Evolutionary conservation across 805 yeast genomes (phyloP).

Genomic region (Starmera amethionina): DNA sequence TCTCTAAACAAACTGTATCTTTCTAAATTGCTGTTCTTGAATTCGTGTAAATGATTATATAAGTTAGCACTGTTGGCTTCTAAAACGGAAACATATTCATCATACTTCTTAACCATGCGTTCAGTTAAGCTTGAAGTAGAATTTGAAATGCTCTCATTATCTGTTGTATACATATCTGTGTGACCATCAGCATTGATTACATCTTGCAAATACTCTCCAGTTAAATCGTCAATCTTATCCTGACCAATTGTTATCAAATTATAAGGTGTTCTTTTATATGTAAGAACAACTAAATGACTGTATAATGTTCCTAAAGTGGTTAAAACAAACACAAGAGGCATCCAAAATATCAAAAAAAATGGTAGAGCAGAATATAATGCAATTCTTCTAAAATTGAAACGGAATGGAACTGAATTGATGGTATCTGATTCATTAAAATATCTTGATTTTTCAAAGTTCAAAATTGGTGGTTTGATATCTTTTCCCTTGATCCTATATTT

Average conservation of each 20-base stretch:
- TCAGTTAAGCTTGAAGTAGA: too few species aligned
- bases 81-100: background rate
- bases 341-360: constrained; percentile 24
- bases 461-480: constrained; percentile 35
- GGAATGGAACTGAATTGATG: too few species aligned
- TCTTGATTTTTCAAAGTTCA: constrained; percentile 28
- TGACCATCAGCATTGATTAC: constrained; percentile 14
- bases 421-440: too few species aligned
- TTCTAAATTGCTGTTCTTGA: constrained; percentile 5
- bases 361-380: too few species aligned
- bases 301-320: constrained; percentile 25
- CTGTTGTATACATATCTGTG: constrained; percentile 1
- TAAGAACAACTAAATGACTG: constrained; percentile 29
- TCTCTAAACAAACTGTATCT: constrained; percentile 12
- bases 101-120: too few species aligned
- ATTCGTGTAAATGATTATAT: background rate
- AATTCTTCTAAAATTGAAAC: too few species aligned
- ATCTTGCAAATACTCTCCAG: constrained; percentile 16
- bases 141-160: too few species aligned
- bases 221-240: constrained; percentile 12
- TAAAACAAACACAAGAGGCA: constrained; percentile 32
- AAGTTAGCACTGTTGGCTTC: background rate
- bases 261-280: constrained; percentile 11
- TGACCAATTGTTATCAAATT: too few species aligned
- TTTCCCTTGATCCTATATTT: constrained; percentile 26